Evolutionary conservation across 371 early-diverging fungal species (phyloP), one percentile per base, ranked within the genome.

Genomic region (Ordospora colligata): DNA sequence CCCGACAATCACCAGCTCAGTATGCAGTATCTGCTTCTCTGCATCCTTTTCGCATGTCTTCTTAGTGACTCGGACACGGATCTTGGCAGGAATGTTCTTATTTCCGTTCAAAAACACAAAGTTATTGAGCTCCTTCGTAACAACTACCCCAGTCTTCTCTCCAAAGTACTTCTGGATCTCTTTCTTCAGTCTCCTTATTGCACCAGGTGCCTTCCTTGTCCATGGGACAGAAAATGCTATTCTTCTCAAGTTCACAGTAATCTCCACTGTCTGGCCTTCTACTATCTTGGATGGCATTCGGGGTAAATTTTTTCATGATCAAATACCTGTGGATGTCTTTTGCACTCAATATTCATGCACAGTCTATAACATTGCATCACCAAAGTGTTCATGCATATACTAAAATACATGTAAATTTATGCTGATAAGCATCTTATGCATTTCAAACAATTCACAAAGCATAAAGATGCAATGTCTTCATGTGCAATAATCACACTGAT

Each of bases 241-340:
- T 32, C 53, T 72, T 23, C 67, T 50, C n/a, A 77, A 45, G 37
- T 77, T 77, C 7, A 77, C 42, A 3, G 77, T 77, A 14, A 77
- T 22, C 67, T 77, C 77, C 43, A 77, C 52, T 25, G 27, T 25
- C 32, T 69, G 53, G 46, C 58, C 63, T 23, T 75, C 51, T 52
- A 67, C 67, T 12, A 75, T 45, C 10, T 32, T 51, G n/a, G 63
- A 53, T 42, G 45, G 53, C 74, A 73, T 73, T 67, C 49, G 19
- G 52, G 65, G 64, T 58, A 58, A 58, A 58, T 58, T 58, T 58
- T 58, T 58, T 58, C 32, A 5, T 32, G 32, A 32, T 32, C 32
- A 32, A 32, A 32, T 32, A 32, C 32, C 32, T 32, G 32, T 32
- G 32, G 32, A 32, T 32, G 32, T 32, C 32, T 32, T 32, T 1